phyloP scores from a whole-genome alignment of 78 protist genomes.

The slime mould (Dictyostelium discoideum) region DNA sequence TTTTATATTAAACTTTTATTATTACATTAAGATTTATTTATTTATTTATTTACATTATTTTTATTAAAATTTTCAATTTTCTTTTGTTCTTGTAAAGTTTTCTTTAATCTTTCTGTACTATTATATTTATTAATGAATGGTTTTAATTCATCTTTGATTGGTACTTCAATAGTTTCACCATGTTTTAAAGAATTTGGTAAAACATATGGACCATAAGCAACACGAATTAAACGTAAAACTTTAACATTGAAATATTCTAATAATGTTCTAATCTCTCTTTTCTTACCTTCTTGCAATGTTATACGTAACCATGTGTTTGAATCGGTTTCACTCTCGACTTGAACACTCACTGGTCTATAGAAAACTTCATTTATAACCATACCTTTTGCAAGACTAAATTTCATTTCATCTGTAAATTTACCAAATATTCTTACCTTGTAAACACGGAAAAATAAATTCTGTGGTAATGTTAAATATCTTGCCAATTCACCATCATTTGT shows the following conservation, averaged over 20 bases:
- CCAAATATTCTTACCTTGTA: constrained; percentile 69
- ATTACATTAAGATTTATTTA: neutral
- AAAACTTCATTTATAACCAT: constrained; percentile 28
- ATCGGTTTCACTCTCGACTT: constrained; percentile 13
- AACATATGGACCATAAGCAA: constrained; percentile 39
- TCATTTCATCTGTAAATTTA: constrained; percentile 37
- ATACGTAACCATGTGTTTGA: constrained; percentile 24
- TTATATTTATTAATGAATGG: constrained; percentile 8
- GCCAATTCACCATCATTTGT: constrained; percentile 67
- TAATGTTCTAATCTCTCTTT: constrained; percentile 58
- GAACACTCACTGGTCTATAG: constrained; percentile 27
- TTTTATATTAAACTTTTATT: neutral
- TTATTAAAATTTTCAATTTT: neutral
- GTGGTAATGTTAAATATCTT: constrained; percentile 35
- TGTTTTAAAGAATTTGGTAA: constrained; percentile 40
- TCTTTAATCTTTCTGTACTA: neutral
- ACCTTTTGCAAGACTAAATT: neutral
- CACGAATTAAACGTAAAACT: constrained; percentile 61
- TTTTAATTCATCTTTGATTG: constrained; percentile 29
- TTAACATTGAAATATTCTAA: constrained; percentile 70
- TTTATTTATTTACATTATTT: too few relatives aligned
- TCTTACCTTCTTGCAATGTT: constrained; percentile 57
- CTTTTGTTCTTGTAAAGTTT: neutral
- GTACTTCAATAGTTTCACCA: constrained; percentile 59
- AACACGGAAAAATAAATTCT: constrained; percentile 4